Percentiles rank a stretch among this genome's conserved stretches.
These are phyloP conservation scores for Desmodesmus armatus DNA, from an alignment of 139 green algal genomes.

Conservation along the genomic window DNA sequence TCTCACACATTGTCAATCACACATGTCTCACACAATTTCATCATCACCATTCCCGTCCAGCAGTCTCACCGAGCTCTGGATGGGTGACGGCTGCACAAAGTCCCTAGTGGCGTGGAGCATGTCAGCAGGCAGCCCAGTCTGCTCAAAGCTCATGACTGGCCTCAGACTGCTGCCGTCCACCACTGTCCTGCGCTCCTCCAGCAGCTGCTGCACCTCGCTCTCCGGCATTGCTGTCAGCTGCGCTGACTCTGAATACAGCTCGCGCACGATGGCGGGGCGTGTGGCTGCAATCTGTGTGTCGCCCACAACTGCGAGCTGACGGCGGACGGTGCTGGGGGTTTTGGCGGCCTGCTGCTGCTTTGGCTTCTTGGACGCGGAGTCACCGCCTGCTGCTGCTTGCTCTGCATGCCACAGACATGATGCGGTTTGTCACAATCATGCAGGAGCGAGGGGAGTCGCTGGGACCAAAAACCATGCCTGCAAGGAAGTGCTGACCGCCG, in stretches of 20 bases:
- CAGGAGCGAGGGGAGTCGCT: no score
- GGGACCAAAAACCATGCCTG: no score
- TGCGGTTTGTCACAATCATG: no score
- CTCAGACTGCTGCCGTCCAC: conserved; percentile 66
- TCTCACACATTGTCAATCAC: conserved; percentile 13
- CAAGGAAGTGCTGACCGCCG: no score
- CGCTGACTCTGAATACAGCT: conserved; percentile 70
- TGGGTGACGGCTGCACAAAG: conserved; percentile 83
- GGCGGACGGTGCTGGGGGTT: conserved; percentile 2
- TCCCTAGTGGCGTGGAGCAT: conserved; percentile 76
- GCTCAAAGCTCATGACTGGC: conserved; percentile 68
- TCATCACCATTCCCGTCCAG: no score
- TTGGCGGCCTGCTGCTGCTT: conserved; percentile 33
- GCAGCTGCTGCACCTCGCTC: conserved; percentile 54
- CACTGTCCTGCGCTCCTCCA: conserved; percentile 57
- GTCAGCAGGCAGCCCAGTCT: conserved; percentile 70
- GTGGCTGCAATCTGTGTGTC: conserved; percentile 59
- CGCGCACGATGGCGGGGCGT: conserved; percentile 69
- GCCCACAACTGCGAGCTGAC: conserved; percentile 66
- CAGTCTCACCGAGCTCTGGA: no score
- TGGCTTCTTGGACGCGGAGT: conserved; percentile 45
- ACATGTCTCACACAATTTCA: no score
- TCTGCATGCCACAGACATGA: not conserved
- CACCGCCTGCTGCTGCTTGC: not conserved
- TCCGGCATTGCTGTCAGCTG: conserved; percentile 59